Conservation (phyloP, 2,329 filamentous ascomycete species). For the Clonostachys byssicola region DNA sequence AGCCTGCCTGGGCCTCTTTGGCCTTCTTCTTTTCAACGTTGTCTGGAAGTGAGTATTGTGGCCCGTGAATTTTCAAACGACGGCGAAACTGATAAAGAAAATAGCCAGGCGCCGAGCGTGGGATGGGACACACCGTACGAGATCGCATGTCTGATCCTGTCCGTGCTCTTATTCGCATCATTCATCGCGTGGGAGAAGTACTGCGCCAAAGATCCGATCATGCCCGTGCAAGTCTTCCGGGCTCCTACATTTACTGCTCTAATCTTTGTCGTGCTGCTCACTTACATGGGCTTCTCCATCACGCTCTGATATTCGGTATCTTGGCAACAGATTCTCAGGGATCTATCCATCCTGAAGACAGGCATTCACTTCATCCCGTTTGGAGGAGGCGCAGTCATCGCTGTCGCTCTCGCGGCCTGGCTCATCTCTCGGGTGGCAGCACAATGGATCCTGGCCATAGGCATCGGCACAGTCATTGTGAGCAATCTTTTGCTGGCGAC, state of each 20-base stretch:
- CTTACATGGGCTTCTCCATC: constrained; percentile 43
- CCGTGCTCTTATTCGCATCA: constrained; percentile 16
- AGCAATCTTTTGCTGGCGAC: constrained; percentile 23
- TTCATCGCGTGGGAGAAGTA: constrained; percentile 36
- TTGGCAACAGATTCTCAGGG: constrained; percentile 36
- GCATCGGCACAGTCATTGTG: constrained; percentile 17
- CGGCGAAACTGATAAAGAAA: constrained; percentile 11
- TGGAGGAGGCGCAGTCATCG: constrained; percentile 26
- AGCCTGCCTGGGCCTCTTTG: constrained; percentile 26
- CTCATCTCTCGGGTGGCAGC: constrained; percentile 39
- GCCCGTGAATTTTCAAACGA: neutral
- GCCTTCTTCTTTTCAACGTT: constrained; percentile 44
- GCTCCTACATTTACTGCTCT: constrained; percentile 36
- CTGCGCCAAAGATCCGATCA: constrained; percentile 31
- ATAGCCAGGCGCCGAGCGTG: constrained; percentile 32
- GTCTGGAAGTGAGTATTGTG: constrained; percentile 38
- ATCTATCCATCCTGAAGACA: constrained; percentile 31
- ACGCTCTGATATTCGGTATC: constrained; percentile 41
- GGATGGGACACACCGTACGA: constrained; percentile 38
- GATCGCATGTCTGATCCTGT: constrained; percentile 29
- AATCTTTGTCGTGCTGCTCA: constrained; percentile 35
- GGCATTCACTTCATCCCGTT: constrained; percentile 31
- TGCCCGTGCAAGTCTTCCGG: constrained; percentile 38
- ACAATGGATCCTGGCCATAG: constrained; percentile 41
- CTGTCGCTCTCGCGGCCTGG: constrained; percentile 35